Conservation (phyloP, 352 stramenopile species). For the Globisporangium sylvaticum region DNA sequence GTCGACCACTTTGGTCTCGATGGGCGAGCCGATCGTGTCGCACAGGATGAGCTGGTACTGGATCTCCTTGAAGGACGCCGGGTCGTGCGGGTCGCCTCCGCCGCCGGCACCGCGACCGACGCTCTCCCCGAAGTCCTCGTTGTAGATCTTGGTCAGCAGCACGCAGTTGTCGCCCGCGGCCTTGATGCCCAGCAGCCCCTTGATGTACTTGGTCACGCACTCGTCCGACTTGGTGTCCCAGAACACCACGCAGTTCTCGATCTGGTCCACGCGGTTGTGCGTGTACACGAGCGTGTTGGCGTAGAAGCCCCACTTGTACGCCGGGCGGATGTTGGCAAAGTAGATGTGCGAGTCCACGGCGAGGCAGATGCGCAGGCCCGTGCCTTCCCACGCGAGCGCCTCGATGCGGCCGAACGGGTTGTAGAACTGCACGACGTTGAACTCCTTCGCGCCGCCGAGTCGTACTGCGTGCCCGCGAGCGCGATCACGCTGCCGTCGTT, state of each 20-base stretch:
- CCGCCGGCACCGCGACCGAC: neutral
- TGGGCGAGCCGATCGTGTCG: constrained; percentile 77
- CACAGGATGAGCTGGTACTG: constrained; percentile 87
- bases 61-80: constrained; percentile 44
- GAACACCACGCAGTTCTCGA: constrained; percentile 88
- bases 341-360: constrained; percentile 94
- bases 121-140: constrained; percentile 53
- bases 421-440: constrained; percentile 92
- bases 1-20: constrained; percentile 83
- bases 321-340: constrained; percentile 92
- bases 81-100: constrained; percentile 13
- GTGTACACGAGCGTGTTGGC: constrained; percentile 89
- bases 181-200: constrained; percentile 71
- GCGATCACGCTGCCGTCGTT: constrained; percentile 90
- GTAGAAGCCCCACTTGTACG: constrained; percentile 91
- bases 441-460: constrained; percentile 46
- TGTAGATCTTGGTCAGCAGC: constrained; percentile 80
- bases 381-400: constrained; percentile 90
- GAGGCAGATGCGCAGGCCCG: constrained; percentile 87
- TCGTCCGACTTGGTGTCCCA: constrained; percentile 90
- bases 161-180: constrained; percentile 85
- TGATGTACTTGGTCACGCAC: constrained; percentile 84
- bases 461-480: constrained; percentile 66
- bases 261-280: constrained; percentile 86
- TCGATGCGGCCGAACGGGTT: constrained; percentile 86